Evolutionary conservation across 2,329 filamentous ascomycete species (phyloP), one percentile per base, ranked within the genome.

Genomic region (Microascus cirrosus): DNA sequence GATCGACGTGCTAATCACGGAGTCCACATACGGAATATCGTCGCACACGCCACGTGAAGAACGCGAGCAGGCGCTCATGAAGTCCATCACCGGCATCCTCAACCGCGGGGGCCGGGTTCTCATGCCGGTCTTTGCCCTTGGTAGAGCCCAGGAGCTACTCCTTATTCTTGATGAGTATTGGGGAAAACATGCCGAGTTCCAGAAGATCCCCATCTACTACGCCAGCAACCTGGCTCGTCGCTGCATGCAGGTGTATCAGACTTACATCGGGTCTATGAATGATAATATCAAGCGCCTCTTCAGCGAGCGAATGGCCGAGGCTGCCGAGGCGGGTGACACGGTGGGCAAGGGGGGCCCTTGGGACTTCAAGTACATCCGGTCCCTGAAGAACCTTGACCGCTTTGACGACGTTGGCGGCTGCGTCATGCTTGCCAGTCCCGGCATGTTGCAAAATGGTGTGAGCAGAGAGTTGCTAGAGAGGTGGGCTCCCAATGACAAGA

Each of bases 171-270:
- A 99, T 65, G 94, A 99, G 70, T 97, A 96, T 73, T 99, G 94
- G 94, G 83, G 82, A 62, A 89, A 91, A 59, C 93, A 99, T 67
- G 75, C 84, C 1, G 92, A 96, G 64, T 90, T 86, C 63, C 92
- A 96, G 63, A 91, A 89, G 63, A 87, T 89, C 39, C 94, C 94
- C 5, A 97, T 99, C 61, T 99, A 97, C 75, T 99, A 97, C 70
- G 95, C 95, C 58, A 94, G 90, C 65, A 96, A 95, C 66, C 82
- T 97, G 50, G 94, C 94, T 1, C 80, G 93, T 61, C 94, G 96
- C 72, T 99, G 94, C 74, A 99, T 99, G 94, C 83, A 96, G 34
- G 91, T 97, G 3, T 99, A 99, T 69, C 94, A 97, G 70, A 99
- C 94, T 1, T 99, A 97, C 66, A 90, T 97, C 54, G 90, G 92